Conservation (phyloP, 805 yeast species). For the Kodamaea kakaduensis region DNA sequence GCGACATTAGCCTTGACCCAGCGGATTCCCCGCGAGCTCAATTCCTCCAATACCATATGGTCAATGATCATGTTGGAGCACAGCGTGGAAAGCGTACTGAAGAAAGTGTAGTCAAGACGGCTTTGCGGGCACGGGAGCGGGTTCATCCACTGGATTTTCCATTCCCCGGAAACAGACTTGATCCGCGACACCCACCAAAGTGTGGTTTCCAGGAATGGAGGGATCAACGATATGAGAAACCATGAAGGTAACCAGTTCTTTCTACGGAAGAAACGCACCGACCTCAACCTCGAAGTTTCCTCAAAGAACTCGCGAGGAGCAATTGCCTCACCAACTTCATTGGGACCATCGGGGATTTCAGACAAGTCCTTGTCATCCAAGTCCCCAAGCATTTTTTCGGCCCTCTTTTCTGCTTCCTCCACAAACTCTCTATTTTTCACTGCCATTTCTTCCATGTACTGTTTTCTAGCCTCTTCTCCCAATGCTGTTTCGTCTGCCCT, state of each 20-base stretch:
- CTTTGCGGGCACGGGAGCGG: slow-evolving; percentile 17
- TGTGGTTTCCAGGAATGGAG: slow-evolving; percentile 33
- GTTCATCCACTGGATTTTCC: slow-evolving; percentile 53
- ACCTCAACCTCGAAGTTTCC: no score
- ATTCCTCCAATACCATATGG: slow-evolving; percentile 51
- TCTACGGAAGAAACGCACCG: slow-evolving; percentile 39
- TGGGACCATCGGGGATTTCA: background rate
- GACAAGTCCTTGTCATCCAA: background rate
- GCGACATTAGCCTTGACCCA: slow-evolving; percentile 14
- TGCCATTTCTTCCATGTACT: background rate
- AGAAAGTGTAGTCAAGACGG: slow-evolving; percentile 26
- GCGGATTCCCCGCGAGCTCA: slow-evolving; percentile 36
- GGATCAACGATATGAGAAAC: slow-evolving; percentile 44
- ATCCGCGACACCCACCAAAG: slow-evolving; percentile 54
- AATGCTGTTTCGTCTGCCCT: slow-evolving; percentile 45
- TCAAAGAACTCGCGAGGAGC: no score
- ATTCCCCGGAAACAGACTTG: slow-evolving; percentile 47
- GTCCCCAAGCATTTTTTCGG: background rate
- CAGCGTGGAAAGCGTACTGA: slow-evolving; percentile 36
- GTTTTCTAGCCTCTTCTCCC: no score
- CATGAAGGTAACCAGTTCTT: slow-evolving; percentile 56
- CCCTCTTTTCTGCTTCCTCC: background rate
- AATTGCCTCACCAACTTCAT: slow-evolving; percentile 10
- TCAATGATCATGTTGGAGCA: slow-evolving; percentile 48
- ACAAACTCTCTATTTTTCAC: background rate